These are phyloP conservation scores for Pythium aphanidermatum DNA, from an alignment of 352 stramenopile species.

Conservation along the genomic window DNA sequence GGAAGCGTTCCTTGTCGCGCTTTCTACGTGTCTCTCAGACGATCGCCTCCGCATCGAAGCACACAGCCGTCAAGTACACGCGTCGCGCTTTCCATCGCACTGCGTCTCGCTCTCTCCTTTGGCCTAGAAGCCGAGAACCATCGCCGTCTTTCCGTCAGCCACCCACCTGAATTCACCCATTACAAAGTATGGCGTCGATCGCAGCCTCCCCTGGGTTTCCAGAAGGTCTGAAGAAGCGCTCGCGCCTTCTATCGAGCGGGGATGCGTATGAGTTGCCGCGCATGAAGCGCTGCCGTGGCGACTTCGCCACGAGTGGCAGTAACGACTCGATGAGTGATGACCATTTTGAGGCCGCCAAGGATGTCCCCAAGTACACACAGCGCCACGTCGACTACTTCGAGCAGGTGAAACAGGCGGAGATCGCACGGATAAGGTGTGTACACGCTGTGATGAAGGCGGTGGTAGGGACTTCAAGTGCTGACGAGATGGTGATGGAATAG, in stretches of 20 bases:
- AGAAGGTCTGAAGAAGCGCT: conserved; percentile 71
- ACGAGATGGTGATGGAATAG: conserved; percentile 6
- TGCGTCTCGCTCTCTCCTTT: neutral
- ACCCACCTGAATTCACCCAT: neutral
- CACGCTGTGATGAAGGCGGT: neutral
- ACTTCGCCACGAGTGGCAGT: conserved; percentile 6
- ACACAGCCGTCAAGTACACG: neutral
- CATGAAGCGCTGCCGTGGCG: conserved; percentile 55
- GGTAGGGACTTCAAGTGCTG: neutral
- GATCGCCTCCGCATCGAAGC: neutral
- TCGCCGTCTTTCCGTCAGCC: neutral
- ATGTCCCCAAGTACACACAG: conserved; percentile 81
- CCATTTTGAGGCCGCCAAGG: conserved; percentile 23
- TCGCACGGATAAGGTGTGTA: conserved; percentile 54
- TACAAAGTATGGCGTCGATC: conserved; percentile 57
- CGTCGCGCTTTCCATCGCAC: conserved; percentile 1
- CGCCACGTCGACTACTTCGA: conserved; percentile 86
- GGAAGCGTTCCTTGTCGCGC: no score
- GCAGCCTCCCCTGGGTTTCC: conserved; percentile 63
- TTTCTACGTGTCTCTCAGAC: no score
- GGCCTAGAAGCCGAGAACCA: neutral
- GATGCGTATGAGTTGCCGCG: conserved; percentile 52
- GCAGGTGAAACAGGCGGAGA: conserved; percentile 76
- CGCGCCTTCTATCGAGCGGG: conserved; percentile 29
- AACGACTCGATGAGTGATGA: conserved; percentile 26